A percentile compares a stretch with the other conserved stretches of the same genome.
Evolutionary conservation across 345 rosid genomes (phyloP).

Genomic region (Garcia nutans): DNA sequence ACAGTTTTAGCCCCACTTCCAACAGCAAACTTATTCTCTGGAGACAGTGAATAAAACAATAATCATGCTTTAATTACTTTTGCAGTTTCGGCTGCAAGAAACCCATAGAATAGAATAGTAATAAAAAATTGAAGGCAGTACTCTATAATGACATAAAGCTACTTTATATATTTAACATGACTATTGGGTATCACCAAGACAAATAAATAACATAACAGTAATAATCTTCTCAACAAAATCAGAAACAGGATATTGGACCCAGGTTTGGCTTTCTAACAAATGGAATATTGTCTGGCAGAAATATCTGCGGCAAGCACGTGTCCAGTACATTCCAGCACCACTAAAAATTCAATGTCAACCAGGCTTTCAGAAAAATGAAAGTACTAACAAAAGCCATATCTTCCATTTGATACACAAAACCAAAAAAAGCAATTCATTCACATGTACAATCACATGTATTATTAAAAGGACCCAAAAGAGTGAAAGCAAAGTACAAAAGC

Average conservation of each 20-base stretch:
- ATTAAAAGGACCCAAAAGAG: not conserved
- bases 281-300: too few species aligned
- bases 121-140: not conserved
- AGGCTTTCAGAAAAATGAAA: too few species aligned
- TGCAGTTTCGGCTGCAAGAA: not conserved
- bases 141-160: not conserved
- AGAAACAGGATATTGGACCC: too few species aligned
- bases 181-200: not conserved
- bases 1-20: slow-evolving; percentile 99
- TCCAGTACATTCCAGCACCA: too few species aligned
- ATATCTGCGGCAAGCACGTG: too few species aligned
- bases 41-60: slow-evolving; percentile 10
- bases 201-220: too few species aligned
- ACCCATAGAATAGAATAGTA: slow-evolving; percentile 4
- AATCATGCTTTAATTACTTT: not conserved
- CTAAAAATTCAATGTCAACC: too few species aligned
- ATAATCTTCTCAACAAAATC: too few species aligned
- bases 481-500: not conserved
- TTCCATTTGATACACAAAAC: too few species aligned
- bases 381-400: too few species aligned
- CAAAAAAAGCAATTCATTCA: not conserved
- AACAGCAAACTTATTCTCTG: slow-evolving; percentile 98
- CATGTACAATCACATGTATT: not conserved
- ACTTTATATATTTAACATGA: not conserved
- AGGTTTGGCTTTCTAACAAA: too few species aligned